phyloP scores from a whole-genome alignment of 805 yeast species.

The Dipodascus geniculatus region DNA sequence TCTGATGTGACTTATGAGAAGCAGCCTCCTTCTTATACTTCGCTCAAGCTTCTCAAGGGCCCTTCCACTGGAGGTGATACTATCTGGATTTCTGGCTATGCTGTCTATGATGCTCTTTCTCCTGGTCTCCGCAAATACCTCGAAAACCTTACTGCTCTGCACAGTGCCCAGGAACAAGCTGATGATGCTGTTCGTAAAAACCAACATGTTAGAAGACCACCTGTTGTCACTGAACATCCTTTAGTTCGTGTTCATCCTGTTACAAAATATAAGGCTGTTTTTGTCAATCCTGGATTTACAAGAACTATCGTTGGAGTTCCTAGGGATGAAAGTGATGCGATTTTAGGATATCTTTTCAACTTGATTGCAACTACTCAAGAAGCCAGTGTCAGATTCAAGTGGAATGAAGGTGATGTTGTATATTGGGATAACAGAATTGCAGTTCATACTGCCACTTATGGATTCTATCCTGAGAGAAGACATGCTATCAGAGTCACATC shows the following conservation, averaged over 20 bases:
- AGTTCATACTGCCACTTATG: constrained; percentile 58
- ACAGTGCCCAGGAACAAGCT: constrained; percentile 32
- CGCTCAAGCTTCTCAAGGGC: constrained; percentile 10
- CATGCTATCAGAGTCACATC: constrained; percentile 71
- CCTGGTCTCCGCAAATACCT: constrained; percentile 38
- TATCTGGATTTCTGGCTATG: constrained; percentile 43
- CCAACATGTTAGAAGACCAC: constrained; percentile 52
- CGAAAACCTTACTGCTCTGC: constrained; percentile 40
- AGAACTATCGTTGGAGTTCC: constrained; percentile 58
- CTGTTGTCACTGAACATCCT: constrained; percentile 56
- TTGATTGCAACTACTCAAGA: constrained; percentile 45
- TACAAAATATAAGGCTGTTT: constrained; percentile 48
- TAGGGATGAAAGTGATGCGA: constrained; percentile 49
- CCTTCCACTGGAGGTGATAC: constrained; percentile 46
- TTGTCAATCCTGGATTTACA: constrained; percentile 48
- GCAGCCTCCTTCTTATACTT: constrained; percentile 41
- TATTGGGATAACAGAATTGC: constrained; percentile 70
- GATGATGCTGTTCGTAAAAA: constrained; percentile 40
- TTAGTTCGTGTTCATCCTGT: constrained; percentile 65
- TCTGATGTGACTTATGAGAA: constrained; percentile 64
- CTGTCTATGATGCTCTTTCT: constrained; percentile 44
- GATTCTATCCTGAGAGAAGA: constrained; percentile 62
- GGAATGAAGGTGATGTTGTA: constrained; percentile 60
- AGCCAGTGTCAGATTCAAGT: constrained; percentile 54
- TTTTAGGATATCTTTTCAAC: constrained; percentile 42